These are phyloP conservation scores for Podaxis sp. DNA, from an alignment of 768 basidiomycete genomes.

Conservation along the genomic window DNA sequence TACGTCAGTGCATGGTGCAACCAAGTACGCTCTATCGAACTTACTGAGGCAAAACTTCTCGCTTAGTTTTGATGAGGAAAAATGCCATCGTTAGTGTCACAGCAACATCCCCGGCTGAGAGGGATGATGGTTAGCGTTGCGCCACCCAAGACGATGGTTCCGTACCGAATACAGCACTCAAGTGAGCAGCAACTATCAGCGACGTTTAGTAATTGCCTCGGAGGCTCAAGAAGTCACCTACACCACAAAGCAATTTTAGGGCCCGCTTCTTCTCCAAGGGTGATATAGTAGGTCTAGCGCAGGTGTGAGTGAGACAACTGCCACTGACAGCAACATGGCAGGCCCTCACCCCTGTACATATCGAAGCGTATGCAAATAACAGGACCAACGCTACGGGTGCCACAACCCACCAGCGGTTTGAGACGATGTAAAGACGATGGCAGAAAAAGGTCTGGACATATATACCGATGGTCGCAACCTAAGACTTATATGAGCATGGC, in stretches of 20 bases:
- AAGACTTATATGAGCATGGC: background rate
- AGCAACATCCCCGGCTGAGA: slow-evolving; percentile 29
- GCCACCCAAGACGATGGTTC: no score
- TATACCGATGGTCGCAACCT: slow-evolving; percentile 32
- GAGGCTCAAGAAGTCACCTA: slow-evolving; percentile 17
- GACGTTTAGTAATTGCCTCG: background rate
- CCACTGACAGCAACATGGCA: background rate
- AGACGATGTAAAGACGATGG: slow-evolving; percentile 30
- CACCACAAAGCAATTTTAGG: slow-evolving; percentile 28
- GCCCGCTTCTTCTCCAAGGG: slow-evolving; percentile 17
- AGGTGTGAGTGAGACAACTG: background rate
- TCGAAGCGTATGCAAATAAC: slow-evolving; percentile 27
- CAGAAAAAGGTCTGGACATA: slow-evolving; percentile 35
- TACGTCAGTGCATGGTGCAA: background rate
- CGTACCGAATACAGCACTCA: slow-evolving; percentile 8
- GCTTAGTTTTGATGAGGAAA: slow-evolving; percentile 29
- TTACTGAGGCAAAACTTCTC: slow-evolving; percentile 29
- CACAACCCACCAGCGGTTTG: slow-evolving; percentile 24
- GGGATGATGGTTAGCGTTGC: background rate
- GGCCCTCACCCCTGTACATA: slow-evolving; percentile 26
- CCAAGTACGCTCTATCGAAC: background rate
- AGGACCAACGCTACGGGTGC: slow-evolving; percentile 23
- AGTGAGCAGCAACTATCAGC: slow-evolving; percentile 1
- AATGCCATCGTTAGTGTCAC: slow-evolving; percentile 27
- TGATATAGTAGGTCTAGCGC: slow-evolving; percentile 28